These are phyloP conservation scores for Candida odintsovae DNA, from an alignment of 805 yeast genomes.

Conservation along the genomic window DNA sequence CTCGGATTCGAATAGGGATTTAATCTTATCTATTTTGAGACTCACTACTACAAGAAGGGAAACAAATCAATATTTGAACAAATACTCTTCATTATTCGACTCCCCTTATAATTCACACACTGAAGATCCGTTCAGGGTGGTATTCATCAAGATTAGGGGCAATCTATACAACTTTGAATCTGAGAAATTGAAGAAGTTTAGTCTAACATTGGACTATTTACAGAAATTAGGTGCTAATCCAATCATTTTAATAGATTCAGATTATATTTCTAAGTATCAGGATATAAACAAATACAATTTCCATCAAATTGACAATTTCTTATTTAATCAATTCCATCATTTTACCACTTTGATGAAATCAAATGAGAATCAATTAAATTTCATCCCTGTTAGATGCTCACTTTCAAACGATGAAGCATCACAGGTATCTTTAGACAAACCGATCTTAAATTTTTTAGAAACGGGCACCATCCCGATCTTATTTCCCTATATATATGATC, in stretches of 20 bases:
- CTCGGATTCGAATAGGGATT: constrained; percentile 48
- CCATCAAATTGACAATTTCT: constrained; percentile 12
- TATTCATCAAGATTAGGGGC: constrained; percentile 25
- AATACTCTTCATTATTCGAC: constrained; percentile 43
- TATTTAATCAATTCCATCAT: constrained; percentile 18
- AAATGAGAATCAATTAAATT: constrained; percentile 5
- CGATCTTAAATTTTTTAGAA: not conserved
- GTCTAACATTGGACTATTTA: constrained; percentile 17
- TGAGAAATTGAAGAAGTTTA: constrained; percentile 11
- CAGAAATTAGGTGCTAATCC: constrained; percentile 20
- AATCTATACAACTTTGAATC: constrained; percentile 13
- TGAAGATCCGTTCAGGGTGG: constrained; percentile 17
- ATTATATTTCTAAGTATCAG: constrained; percentile 13
- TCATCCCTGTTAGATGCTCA: constrained; percentile 16
- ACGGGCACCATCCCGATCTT: constrained; percentile 35
- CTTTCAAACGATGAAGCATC: constrained; percentile 1
- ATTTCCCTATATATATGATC: constrained; percentile 65
- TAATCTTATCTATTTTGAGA: constrained; percentile 77
- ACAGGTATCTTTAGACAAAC: not conserved
- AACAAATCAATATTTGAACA: constrained; percentile 71
- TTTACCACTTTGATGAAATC: constrained; percentile 3
- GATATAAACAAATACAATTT: constrained; percentile 14
- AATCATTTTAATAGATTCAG: constrained; percentile 19
- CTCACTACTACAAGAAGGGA: constrained; percentile 94
- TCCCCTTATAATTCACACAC: constrained; percentile 24